Evolutionary conservation across 169 alveolate genomes (phyloP).

Genomic region (Plasmodium chabaudi): DNA sequence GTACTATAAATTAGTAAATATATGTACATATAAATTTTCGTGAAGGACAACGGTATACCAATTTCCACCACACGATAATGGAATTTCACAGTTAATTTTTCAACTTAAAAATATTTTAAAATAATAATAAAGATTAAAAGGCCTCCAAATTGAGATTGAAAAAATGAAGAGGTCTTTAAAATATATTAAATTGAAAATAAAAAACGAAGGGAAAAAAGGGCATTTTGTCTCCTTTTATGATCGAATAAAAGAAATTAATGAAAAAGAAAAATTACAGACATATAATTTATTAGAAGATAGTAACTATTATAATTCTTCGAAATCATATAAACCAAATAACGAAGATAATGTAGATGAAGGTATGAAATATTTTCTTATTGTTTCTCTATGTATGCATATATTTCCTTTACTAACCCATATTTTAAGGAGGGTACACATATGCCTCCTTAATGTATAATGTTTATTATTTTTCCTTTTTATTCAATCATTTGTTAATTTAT

Average conservation of each 20-base stretch:
- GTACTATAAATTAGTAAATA: too few species aligned
- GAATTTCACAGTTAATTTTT: background rate
- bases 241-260: conserved; percentile 69
- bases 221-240: conserved; percentile 68
- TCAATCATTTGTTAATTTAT: conserved; percentile 4
- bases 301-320: conserved; percentile 17
- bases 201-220: conserved; percentile 44
- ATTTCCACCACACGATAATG: too few species aligned
- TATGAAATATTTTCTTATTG: background rate
- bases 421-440: background rate
- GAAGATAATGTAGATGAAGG: conserved; percentile 30
- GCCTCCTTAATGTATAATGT: background rate
- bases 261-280: conserved; percentile 53
- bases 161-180: conserved; percentile 44
- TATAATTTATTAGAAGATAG: conserved; percentile 23
- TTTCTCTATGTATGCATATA: background rate
- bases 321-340: conserved; percentile 9
- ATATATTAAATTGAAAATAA: conserved; percentile 35
- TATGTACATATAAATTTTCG: too few species aligned
- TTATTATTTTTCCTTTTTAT: background rate
- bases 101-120: background rate
- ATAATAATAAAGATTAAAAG: background rate
- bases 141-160: background rate
- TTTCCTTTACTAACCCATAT: too few species aligned
- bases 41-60: too few species aligned